These are phyloP conservation scores for Trametes cinnabarina DNA, from an alignment of 768 basidiomycete genomes.

Conservation along the genomic window DNA sequence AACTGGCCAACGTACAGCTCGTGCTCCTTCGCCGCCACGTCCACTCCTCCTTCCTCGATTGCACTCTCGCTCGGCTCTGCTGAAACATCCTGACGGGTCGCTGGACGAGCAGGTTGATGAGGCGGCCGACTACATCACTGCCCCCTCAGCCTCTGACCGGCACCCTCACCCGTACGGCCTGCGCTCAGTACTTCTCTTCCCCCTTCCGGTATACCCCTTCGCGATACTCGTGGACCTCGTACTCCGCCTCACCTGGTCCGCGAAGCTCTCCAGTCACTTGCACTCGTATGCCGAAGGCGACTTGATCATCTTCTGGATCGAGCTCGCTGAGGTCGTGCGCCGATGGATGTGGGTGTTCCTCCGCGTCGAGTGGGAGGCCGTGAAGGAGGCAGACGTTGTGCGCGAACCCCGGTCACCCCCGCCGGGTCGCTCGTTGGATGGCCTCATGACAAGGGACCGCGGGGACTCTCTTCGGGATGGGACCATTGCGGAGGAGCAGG, in stretches of 20 bases:
- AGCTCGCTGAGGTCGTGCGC: conserved; percentile 83
- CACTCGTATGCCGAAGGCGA: conserved; percentile 79
- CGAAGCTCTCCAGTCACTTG: conserved; percentile 86
- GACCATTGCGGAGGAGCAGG: conserved; percentile 12
- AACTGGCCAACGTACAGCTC: conserved; percentile 15
- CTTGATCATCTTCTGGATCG: conserved; percentile 82
- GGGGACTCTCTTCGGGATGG: conserved; percentile 14
- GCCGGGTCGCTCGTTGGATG: not conserved
- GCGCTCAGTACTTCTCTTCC: conserved; percentile 72
- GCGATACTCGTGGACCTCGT: conserved; percentile 80
- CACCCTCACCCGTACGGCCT: conserved; percentile 63
- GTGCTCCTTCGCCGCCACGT: conserved; percentile 35
- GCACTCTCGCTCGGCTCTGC: conserved; percentile 35
- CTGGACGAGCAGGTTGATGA: conserved; percentile 5
- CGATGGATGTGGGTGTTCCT: conserved; percentile 99
- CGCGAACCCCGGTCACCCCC: conserved; percentile 14
- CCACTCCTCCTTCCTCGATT: conserved; percentile 47
- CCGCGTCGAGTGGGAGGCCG: conserved; percentile 94
- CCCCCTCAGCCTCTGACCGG: not conserved
- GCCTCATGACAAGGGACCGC: conserved; percentile 6
- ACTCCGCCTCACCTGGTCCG: conserved; percentile 89
- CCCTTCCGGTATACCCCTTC: conserved; percentile 81
- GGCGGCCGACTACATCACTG: not conserved
- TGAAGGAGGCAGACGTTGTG: conserved; percentile 48
- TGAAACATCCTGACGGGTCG: conserved; percentile 16